phyloP scores from a whole-genome alignment of 116 monocot species.

The Phalaenopsis hybrid region DNA sequence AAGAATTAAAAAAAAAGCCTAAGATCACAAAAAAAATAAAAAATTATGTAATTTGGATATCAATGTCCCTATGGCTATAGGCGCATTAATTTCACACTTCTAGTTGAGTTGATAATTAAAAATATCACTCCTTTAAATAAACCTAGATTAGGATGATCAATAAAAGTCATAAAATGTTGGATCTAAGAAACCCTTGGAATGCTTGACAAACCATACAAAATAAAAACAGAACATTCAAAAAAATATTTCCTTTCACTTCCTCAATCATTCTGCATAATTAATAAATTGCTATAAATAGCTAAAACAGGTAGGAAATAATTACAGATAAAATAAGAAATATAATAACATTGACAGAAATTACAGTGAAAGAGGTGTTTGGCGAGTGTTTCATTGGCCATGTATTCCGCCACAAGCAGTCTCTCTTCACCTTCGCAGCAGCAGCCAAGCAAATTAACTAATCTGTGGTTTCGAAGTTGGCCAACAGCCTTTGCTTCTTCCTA shows the following conservation, averaged over 20 bases:
- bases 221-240: background rate
- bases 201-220: background rate
- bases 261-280: background rate
- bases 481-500: constrained; percentile 78
- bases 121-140: background rate
- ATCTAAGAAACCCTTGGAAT: background rate
- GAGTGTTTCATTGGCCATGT: constrained; percentile 91
- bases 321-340: constrained; percentile 2
- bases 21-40: background rate
- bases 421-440: constrained; percentile 91
- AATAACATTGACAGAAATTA: constrained; percentile 14
- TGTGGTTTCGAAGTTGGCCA: constrained; percentile 78
- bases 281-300: background rate
- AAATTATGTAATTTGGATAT: background rate
- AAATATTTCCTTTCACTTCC: background rate
- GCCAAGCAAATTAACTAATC: constrained; percentile 81
- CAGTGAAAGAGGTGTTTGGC: constrained; percentile 97
- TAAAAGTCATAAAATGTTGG: background rate
- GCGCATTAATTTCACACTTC: background rate
- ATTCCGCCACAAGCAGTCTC: constrained; percentile 86
- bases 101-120: background rate
- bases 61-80: background rate
- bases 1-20: background rate
- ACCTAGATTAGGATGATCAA: background rate
- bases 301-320: background rate